These are phyloP conservation scores for Termitomyces sp. DNA, from an alignment of 768 basidiomycete genomes.

Conservation along the genomic window DNA sequence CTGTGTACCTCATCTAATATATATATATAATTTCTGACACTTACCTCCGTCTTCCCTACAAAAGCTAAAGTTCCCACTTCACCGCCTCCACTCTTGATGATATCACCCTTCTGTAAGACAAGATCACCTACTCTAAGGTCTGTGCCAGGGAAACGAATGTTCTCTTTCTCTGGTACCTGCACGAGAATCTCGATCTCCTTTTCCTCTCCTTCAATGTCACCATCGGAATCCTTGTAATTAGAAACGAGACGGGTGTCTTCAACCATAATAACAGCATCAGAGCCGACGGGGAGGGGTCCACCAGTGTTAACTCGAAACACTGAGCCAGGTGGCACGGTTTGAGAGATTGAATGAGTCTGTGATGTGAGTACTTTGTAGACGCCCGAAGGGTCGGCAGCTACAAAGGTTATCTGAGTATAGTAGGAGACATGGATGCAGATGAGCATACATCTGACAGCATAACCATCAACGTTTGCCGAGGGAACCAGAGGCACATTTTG, in stretches of 20 bases:
- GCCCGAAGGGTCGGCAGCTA: conserved; percentile 62
- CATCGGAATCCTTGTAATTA: conserved; percentile 31
- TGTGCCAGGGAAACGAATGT: conserved; percentile 67
- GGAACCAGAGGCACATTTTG: conserved; percentile 55
- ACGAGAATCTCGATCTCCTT: conserved; percentile 61
- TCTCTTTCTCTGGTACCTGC: conserved; percentile 59
- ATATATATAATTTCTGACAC: conserved; percentile 5
- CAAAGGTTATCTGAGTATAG: neutral
- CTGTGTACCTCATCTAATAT: neutral
- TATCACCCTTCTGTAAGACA: conserved; percentile 55
- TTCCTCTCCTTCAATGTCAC: conserved; percentile 52
- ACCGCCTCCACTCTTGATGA: conserved; percentile 63
- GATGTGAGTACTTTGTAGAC: conserved; percentile 64
- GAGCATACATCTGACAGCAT: conserved; percentile 67
- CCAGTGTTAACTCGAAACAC: conserved; percentile 87
- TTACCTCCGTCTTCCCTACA: conserved; percentile 66
- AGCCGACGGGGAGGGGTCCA: conserved; percentile 66
- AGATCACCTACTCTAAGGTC: conserved; percentile 67
- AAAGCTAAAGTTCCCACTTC: conserved; percentile 82
- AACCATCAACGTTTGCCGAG: conserved; percentile 87
- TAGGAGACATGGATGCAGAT: neutral
- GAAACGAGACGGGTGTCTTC: conserved; percentile 82
- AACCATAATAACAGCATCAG: conserved; percentile 87
- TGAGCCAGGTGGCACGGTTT: conserved; percentile 40
- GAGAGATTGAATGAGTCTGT: conserved; percentile 38